Conservation (phyloP, 75 land plant species). For the Chamaecyparis obtusa region DNA sequence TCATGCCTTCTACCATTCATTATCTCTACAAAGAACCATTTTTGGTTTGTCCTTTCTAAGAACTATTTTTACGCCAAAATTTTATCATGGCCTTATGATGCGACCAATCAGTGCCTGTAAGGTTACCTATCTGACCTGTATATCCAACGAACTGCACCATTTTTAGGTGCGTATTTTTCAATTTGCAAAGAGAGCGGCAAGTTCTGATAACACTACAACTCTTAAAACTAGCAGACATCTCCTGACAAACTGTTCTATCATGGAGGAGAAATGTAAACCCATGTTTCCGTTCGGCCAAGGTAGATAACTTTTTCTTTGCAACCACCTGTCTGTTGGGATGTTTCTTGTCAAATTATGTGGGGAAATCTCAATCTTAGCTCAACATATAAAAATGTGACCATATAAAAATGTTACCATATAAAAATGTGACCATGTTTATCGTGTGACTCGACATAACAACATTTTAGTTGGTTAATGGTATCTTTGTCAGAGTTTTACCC, state of each 20-base stretch:
- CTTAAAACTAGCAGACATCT: neutral
- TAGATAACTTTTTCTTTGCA: too few relatives aligned
- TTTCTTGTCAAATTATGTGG: neutral
- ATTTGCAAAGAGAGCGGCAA: neutral
- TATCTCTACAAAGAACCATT: neutral
- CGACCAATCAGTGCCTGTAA: too few relatives aligned
- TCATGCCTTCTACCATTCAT: neutral
- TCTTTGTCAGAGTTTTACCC: neutral
- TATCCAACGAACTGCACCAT: neutral
- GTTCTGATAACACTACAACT: neutral
- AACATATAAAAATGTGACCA: too few relatives aligned
- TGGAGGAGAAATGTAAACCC: neutral
- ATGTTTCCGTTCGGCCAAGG: neutral
- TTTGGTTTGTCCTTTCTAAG: neutral
- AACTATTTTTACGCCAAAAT: neutral
- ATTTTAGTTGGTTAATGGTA: too few relatives aligned
- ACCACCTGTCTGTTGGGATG: neutral
- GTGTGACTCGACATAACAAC: neutral
- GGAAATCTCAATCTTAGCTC: neutral
- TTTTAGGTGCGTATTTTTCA: neutral
- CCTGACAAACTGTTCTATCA: neutral
- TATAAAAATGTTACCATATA: too few relatives aligned
- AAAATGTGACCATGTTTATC: neutral
- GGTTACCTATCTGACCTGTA: neutral
- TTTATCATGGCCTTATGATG: too few relatives aligned